phyloP scores from a whole-genome alignment of 1,284 basidiomycete species.

The Pseudozyma tsukubaensis region DNA sequence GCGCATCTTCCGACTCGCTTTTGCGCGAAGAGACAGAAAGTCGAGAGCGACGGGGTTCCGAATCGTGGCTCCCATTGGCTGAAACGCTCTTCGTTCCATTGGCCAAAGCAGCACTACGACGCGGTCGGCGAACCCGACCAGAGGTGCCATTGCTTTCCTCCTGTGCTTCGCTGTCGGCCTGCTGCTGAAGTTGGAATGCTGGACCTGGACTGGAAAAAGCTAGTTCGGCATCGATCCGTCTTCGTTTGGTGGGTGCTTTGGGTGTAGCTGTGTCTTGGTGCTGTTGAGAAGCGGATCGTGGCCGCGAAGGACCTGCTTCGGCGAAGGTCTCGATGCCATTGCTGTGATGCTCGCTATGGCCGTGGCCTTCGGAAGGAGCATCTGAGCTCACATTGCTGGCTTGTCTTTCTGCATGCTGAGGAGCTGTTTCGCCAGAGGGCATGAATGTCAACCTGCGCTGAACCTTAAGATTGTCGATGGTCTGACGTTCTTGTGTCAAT shows the following conservation, averaged over 20 bases:
- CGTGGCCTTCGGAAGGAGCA: slow-evolving; percentile 5
- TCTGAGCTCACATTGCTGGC: slow-evolving; percentile 32
- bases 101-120: slow-evolving; percentile 24
- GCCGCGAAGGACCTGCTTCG: slow-evolving; percentile 28
- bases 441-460: slow-evolving; percentile 29
- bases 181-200: slow-evolving; percentile 46
- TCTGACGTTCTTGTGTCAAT: background rate
- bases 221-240: slow-evolving; percentile 57
- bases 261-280: slow-evolving; percentile 17
- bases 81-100: slow-evolving; percentile 6
- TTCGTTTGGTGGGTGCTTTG: slow-evolving; percentile 39
- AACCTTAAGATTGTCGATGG: background rate
- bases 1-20: slow-evolving; percentile 3
- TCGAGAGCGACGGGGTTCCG: slow-evolving; percentile 6
- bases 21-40: slow-evolving; percentile 11
- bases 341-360: slow-evolving; percentile 8
- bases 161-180: slow-evolving; percentile 14
- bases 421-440: slow-evolving; percentile 29
- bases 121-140: slow-evolving; percentile 23
- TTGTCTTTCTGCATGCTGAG: slow-evolving; percentile 30
- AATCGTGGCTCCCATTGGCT: slow-evolving; percentile 14
- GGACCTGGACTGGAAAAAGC: slow-evolving; percentile 64
- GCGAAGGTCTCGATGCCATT: slow-evolving; percentile 14
- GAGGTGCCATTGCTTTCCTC: slow-evolving; percentile 14
- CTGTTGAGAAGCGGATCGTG: slow-evolving; percentile 15